These are phyloP conservation scores for Ustilago lituana DNA, from an alignment of 1,284 basidiomycete species.

Conservation along the genomic window DNA sequence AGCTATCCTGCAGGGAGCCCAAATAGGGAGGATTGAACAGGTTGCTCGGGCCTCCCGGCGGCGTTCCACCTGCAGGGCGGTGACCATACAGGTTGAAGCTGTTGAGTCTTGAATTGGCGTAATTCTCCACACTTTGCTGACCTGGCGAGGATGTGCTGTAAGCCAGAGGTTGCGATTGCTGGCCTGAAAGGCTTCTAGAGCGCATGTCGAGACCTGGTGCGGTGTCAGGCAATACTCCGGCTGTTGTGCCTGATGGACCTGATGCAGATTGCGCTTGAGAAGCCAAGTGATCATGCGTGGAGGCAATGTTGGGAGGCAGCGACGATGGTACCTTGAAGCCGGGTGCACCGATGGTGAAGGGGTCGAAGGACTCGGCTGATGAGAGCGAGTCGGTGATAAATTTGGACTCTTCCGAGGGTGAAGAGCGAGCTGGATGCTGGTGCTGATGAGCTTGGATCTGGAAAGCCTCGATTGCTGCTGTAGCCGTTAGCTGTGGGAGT, in stretches of 20 bases:
- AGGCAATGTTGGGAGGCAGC: conserved; percentile 47
- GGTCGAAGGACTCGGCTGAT: conserved; percentile 55
- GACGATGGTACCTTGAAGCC: conserved; percentile 59
- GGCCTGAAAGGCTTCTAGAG: conserved; percentile 15
- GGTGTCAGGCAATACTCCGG: conserved; percentile 1
- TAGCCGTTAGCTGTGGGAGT: conserved; percentile 38
- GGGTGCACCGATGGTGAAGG: conserved; percentile 58
- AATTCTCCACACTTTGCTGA: background rate
- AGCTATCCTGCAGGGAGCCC: conserved; percentile 14
- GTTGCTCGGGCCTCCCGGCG: conserved; percentile 17
- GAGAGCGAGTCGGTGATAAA: conserved; percentile 58
- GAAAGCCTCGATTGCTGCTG: conserved; percentile 16
- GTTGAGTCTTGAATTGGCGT: conserved; percentile 20
- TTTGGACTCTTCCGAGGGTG: conserved; percentile 53
- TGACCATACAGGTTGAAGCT: conserved; percentile 43
- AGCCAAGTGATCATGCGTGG: conserved; percentile 27
- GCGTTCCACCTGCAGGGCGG: conserved; percentile 20
- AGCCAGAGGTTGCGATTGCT: conserved; percentile 8
- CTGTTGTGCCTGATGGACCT: conserved; percentile 1
- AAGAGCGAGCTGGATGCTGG: conserved; percentile 47
- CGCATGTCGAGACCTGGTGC: conserved; percentile 15
- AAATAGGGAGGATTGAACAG: too few species aligned
- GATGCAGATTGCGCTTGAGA: conserved; percentile 4
- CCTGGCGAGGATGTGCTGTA: conserved; percentile 14
- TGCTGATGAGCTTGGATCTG: conserved; percentile 27